These are phyloP conservation scores for Pistacia atlantica DNA, from an alignment of 345 rosid genomes.

Conservation along the genomic window DNA sequence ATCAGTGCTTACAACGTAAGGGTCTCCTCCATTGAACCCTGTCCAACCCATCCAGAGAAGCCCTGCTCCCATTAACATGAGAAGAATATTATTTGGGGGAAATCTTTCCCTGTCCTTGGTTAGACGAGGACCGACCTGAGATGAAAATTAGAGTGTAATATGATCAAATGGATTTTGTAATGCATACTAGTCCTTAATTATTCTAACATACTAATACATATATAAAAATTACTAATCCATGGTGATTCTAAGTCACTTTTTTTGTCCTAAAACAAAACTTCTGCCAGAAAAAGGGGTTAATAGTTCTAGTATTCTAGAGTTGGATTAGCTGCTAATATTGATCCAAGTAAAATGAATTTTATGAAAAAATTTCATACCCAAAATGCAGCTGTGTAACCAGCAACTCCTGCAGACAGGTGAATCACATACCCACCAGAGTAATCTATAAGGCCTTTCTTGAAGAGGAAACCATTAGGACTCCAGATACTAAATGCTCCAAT, in stretches of 20 bases:
- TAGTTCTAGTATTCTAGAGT: too few relatives aligned
- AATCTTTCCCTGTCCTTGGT: conserved; percentile 49
- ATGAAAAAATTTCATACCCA: conserved; percentile 35
- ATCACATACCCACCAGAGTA: conserved; percentile 59
- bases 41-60: conserved; percentile 63
- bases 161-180: too few relatives aligned
- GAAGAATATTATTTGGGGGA: conserved; percentile 52
- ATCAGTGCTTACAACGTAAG: conserved; percentile 32
- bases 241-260: too few relatives aligned
- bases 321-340: too few relatives aligned
- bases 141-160: not conserved
- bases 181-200: too few relatives aligned
- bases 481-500: conserved; percentile 45
- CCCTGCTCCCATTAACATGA: conserved; percentile 56
- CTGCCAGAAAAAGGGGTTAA: too few relatives aligned
- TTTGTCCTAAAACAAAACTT: too few relatives aligned
- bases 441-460: conserved; percentile 39
- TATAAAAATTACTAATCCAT: too few relatives aligned
- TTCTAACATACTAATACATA: too few relatives aligned
- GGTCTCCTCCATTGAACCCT: conserved; percentile 62
- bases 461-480: conserved; percentile 37
- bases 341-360: too few relatives aligned
- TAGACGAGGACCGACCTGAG: conserved; percentile 50
- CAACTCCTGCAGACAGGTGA: conserved; percentile 51
- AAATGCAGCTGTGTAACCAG: conserved; percentile 49